Base-by-base conservation (phyloP, 2,329 filamentous ascomycete genomes). In the Cladosporium cucumerinum region DNA sequence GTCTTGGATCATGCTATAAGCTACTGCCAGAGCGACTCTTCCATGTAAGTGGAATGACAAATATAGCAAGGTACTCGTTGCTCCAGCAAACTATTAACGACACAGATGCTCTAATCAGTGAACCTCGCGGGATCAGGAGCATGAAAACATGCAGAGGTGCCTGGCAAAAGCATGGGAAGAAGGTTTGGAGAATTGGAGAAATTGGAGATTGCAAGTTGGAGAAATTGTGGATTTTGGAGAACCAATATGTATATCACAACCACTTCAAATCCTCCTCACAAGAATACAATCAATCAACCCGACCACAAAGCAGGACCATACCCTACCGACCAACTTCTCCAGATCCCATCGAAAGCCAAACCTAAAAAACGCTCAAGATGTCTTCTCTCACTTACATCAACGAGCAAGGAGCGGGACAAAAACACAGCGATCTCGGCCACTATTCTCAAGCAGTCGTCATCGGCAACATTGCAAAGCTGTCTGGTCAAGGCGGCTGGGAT, bases 401-500 rank as follows among this genome's bases (percentile, higher is more conserved):
- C 49, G 63, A 65, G 26, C 23, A 55, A 55, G 63, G 63, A n/a
- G 54, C 52, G 4, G 62, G 54, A 11, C 32, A 54, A 28, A 61
- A 49, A 34, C 30, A 55, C 54, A 59, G 62, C 55, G 36, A 64
- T 25, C 16, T 18, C 39, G 57, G 60, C 36, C 21, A 57, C 49
- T 65, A 65, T 28, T 57, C 57, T 11, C 63, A 65, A 61, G 49
- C 57, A 26, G 63, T 65, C 14, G 18, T 61, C 25, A 39, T 65
- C 14, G 57, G 57, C 39, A 46, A 43, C 25, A 61, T 65, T 16
- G 46, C 57, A 26, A 65, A 57, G n/a, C 39, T 61, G 1, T 61
- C 63, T 23, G 63, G 63, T n/a, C 63, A 65, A 61, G 63, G 63
- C 12, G 63, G 63, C 11, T 65, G 57, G 57, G 32, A 61, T 8